Base-by-base conservation (phyloP, 2,329 filamentous ascomycete species). In the Decorospora gaudefroyi region DNA sequence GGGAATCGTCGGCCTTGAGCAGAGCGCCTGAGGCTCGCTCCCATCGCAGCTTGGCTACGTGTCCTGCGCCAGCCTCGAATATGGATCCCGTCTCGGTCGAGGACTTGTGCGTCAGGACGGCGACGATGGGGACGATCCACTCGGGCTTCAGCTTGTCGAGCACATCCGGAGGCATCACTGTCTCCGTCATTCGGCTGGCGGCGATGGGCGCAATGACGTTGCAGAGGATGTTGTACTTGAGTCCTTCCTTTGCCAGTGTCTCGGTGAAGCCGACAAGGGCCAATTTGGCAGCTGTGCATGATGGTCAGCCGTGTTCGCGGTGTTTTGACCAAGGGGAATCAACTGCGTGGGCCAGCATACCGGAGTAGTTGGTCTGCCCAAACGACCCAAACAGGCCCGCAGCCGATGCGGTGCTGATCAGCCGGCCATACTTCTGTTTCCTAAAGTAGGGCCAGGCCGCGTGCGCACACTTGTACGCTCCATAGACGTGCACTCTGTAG, bases 361-460 rank as follows among this genome's bases (percentile, higher is more conserved):
- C 80, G 40, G 92, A 95, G 76, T 99, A 99, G 76, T 96, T 97
- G 71, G 85, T 83, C 77, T 97, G 92, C 57, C 92, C 93, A 67
- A 96, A 97, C 76, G 84, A 93, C 65, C 93, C 93, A 71, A 95
- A 97, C 40, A 99, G 80, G 64, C 93, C 93, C 51, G 93, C 91
- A 44, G 90, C 90, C n/a, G 92, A 97, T 25, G 92, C 84, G 16
- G 93, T 97, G 80, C 95, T 97, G 76, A 99, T 96, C 59, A 99
- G 80, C 63, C 93, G 84, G 53, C 93, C 93, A 71, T 89, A 99
- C 83, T 96, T 97, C 76, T 99, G 93, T 78, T 97, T 97, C 68
- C 92, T 83, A 82, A 99, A 97, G 74, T 97, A 80, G 48, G 92
- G 90, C 92, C 93, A 99, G 38, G 93, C 93, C 53, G 93, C 93